Base-by-base conservation (phyloP, 495 filamentous ascomycete species). In the Podospora didyma region DNA sequence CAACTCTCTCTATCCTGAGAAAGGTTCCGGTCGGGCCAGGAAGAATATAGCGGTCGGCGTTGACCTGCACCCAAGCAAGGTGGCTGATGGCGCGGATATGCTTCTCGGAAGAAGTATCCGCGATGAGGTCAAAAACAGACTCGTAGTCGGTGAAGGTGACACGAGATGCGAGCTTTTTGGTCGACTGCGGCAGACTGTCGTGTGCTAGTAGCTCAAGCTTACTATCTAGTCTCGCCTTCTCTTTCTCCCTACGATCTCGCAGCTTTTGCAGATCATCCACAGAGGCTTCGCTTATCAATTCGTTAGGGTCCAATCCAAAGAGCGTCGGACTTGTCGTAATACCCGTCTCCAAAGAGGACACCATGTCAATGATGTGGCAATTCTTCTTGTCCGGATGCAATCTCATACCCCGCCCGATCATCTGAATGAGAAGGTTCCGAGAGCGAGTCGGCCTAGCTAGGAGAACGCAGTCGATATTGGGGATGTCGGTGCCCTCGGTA, bases 331-430 rank as follows among this genome's bases (percentile, higher is more conserved):
- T 90, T 12, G 91, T 92, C 1, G 96, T 77, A 50, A 99, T 87
- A 0, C 95, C 94, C 0, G 84, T 86, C 52, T 82, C 79, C 14
- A 97, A 74, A 12, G 84, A 87, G 0, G 90, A 84, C 1, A 97
- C 94, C 89, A 99, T 92, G 68, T 99, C 94, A 59, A 99, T 94
- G 46, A 99, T 77, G 68, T 97, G 94, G 61, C 94, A 99, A 63
- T 97, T 83, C 41, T 85, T 69, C 67, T 99, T 99, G 1, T 80
- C 88, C 2, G 86, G 77, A 64, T 87, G 79, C 28, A 96, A 72
- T 34, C 94, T 85, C 80, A 97, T 87, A 0, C 94, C 94, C 57
- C 94, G 84, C 0, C 94, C 94, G 48, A 99, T 96, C 94, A 99
- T 99, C 68, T 99, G 94, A 4, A 96, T 84, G 2, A 99, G 79